Evolutionary conservation across 2,329 filamentous ascomycete genomes (phyloP), one percentile per base, ranked within the genome.

Genomic region (Didymella glomerata): DNA sequence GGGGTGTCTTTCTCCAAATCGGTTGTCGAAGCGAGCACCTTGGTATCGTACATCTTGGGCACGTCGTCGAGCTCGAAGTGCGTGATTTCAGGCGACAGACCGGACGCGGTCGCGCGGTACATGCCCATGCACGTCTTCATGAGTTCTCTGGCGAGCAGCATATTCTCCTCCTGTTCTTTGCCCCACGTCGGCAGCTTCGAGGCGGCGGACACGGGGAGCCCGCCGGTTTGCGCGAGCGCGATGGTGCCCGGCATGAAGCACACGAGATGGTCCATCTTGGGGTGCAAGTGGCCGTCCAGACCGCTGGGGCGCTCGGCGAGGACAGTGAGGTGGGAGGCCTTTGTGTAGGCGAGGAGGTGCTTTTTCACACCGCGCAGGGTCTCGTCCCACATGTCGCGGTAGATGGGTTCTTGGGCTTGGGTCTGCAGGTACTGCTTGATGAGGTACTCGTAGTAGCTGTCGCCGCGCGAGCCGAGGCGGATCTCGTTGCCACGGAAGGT

Each of bases 381-480:
- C 74, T 99, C 90, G 38, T 94, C 85, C 93, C 96, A 99, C 88
- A 99, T 91, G 14, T 95, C 91, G 65, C 89, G 83, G 77, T 99
- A 99, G 16, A 98, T 80, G 0, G 88, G 83, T 76, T 99, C 94
- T 71, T 93, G 84, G 74, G 90, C 88, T 56, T 91, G 91, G 13
- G 95, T 99, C 78, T 99, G 95, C 20, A 97, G 84, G 75, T 96
- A 98, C 77, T 99, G 95, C 81, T 99, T 99, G 82, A 98, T 96
- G 49, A 99, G 86, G 76, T 99, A 99, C 79, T 99, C 85, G 79
- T 99, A 99, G 80, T 98, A 99, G 47, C 93, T 97, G 80, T 99
- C 95, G 45, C 95, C 95, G 61, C 95, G 87, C 75, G 92, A 97
- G 38, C 95, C 95, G 22, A 98, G 84, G 18, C 95, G 90, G 70